phyloP scores from a whole-genome alignment of 768 basidiomycete species.

The Boletus insuetus region DNA sequence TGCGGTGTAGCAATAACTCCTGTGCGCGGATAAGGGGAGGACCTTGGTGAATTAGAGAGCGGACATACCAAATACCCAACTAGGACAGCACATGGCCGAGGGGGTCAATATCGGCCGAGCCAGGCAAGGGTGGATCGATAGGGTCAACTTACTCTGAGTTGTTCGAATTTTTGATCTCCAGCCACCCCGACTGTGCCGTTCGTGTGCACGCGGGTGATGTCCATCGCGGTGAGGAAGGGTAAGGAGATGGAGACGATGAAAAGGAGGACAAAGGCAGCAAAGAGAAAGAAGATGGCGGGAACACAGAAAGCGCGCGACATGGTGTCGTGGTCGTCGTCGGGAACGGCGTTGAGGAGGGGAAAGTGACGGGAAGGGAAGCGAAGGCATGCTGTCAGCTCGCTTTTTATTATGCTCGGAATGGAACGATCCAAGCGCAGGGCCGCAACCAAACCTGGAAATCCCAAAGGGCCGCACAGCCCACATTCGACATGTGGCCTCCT shows the following conservation, averaged over 20 bases:
- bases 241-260: conserved; percentile 70
- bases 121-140: not conserved
- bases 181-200: conserved; percentile 27
- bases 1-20: conserved; percentile 61
- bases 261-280: conserved; percentile 61
- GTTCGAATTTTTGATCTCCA: conserved; percentile 31
- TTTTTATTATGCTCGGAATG: conserved; percentile 21
- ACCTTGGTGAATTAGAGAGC: not conserved
- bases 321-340: not conserved
- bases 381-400: not conserved
- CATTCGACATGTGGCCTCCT: too few species aligned
- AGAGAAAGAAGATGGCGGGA: conserved; percentile 55
- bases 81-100: conserved; percentile 25
- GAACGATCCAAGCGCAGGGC: not conserved
- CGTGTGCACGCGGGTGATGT: conserved; percentile 61
- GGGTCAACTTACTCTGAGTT: conserved; percentile 53
- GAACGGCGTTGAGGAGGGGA: conserved; percentile 4
- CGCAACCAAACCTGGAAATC: conserved; percentile 1
- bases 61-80: conserved; percentile 68
- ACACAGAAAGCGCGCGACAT: conserved; percentile 58
- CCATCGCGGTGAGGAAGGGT: conserved; percentile 64
- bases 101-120: not conserved
- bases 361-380: not conserved
- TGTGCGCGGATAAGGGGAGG: conserved; percentile 24
- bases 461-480: not conserved